Base-by-base conservation (phyloP, 306 rosid genomes). In the Cicer chorassanicum region DNA sequence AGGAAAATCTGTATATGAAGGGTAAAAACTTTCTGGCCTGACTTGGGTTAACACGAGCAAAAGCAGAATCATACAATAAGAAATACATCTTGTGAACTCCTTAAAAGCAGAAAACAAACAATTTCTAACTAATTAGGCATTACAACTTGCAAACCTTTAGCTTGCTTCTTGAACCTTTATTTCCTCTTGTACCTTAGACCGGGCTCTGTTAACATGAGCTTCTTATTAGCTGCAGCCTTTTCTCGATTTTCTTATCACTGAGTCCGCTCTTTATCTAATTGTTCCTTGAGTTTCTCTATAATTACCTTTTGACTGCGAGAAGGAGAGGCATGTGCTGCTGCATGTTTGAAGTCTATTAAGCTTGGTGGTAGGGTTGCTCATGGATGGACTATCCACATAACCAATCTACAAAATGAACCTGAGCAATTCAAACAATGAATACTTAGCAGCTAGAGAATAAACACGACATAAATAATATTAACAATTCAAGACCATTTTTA, bases 211-310 rank as follows among this genome's bases (percentile, higher is more conserved):
- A 50, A 91, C 90, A 38, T 94, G 91, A 74, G 93, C 80, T 78
- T 91, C 91, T 72, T 75, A 85, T 93, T 97, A 85, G 83, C 53
- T 4, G 84, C 84, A 76, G 98, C 97, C 84, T 88, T 91, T 83
- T 89, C 96, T 71, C 97, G 89, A 70, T 91, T 97, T 82, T 87
- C 92, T 85, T 84, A 87, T 78, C 92, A 83, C 80, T 88, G 92
- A 24, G 80, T 87, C 62, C 86, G 84, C 78, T 91, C 96, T 78
- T 93, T 97, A 79, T 88, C 88, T 73, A 91, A 56, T 73, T 84
- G 94, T 73, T 79, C 86, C 84, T 88, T 87, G 64, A 93, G 89
- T 82, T 91, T 92, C 49, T 86, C 80, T 74, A 93, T 78, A 70
- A 89, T 91, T 69, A 78, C 86, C 80, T 87, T 93, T 86, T 93